Evolutionary conservation across 805 yeast species (phyloP), one percentile per base, ranked within the genome.

Genomic region (Kluyveromyces nonfermentans): DNA sequence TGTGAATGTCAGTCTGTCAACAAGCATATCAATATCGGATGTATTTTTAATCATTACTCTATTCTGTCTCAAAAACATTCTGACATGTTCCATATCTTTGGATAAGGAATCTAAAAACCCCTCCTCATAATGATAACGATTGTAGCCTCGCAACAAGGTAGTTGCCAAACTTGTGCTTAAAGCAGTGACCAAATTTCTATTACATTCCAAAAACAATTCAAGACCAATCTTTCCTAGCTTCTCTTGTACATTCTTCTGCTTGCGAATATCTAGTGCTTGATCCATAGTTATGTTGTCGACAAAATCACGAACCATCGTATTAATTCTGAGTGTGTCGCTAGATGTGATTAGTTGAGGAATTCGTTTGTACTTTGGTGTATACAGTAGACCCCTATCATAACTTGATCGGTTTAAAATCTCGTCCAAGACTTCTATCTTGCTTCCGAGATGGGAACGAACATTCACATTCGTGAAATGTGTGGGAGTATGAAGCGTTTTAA

Each of bases 401-500:
- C 59, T 45, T 2, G 55, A 41, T 10, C 57, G 42, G 19, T 33
- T 46, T n/a, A 57, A 31, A 10, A 59, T 46, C 8, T 48, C 46
- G 38, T 56, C 57, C 36, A 60, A 43, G 22, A 46, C 25, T 17
- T 35, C 41, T 14, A 59, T 49, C 25, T 52, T 49, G n/a, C 40
- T 42, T 20, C 56, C 31, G 19, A 58, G 30, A 15, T 50, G 37
- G 18, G 50, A 40, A 25, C 48, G 48, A 12, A 38, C 37, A 28
- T 37, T 25, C 2, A 50, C 45, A 33, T 48, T 28, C 6, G 47
- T 41, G 21, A 47, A 45, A 40, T 51, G 48, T n/a, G 53, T 46
- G 3, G 62, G 64, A 5, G 62, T 58, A 34, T 53, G 54, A 16
- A 58, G 40, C 7, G 62, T 59, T 46, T 58, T 59, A 22, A 59